Evolutionary conservation across 1,284 basidiomycete species (phyloP), one percentile per base, ranked within the genome.

Genomic region (Ustilago shanxiensis): DNA sequence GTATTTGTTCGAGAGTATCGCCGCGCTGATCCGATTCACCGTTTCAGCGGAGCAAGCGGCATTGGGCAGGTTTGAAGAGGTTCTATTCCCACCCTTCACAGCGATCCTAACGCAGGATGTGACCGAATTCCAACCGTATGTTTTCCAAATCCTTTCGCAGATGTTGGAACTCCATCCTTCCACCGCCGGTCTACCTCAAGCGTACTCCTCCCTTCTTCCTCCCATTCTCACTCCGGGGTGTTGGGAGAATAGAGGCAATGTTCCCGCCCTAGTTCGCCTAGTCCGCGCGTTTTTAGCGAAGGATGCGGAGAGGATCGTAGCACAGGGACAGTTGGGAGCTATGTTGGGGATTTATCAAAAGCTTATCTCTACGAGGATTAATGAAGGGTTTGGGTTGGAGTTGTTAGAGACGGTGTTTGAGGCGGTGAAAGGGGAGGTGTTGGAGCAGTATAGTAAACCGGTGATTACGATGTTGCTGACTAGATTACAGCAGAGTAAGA

Each of bases 241-340:
- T 20, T 99, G 97, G 96, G 92, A 94, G 85, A 93, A 95, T 83
- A 92, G 95, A 76, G 96, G 96, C n/a, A 96, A 93, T 82, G 91
- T 99, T 24, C 96, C 96, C 0, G 95, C 95, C 1, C 90, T 99
- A 1, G 95, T 97, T 10, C 91, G 94, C 72, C 88, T 98, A 10
- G 89, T 98, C 62, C 92, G 92, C 72, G 94, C 95, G 0, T 95
- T 95, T 87, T 88, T 99, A 13, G 87, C 89, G 2, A 90, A 92
- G 28, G 95, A 94, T 65, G 89, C 90, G 0, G 81, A 84, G 1
- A 87, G 90, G 72, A 93, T 98, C 87, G 89, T 92, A n/a, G 88
- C 88, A 8, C 88, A 90, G 18, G 91, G 91, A 1, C 94, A 96
- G 83, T 87, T 96, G 22, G 90, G 91, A 33, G 90, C 91, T 9